A percentile compares a stretch with the other conserved stretches of the same genome.
Evolutionary conservation across 768 basidiomycete species (phyloP).

Genomic region (Amanita inopinata): DNA sequence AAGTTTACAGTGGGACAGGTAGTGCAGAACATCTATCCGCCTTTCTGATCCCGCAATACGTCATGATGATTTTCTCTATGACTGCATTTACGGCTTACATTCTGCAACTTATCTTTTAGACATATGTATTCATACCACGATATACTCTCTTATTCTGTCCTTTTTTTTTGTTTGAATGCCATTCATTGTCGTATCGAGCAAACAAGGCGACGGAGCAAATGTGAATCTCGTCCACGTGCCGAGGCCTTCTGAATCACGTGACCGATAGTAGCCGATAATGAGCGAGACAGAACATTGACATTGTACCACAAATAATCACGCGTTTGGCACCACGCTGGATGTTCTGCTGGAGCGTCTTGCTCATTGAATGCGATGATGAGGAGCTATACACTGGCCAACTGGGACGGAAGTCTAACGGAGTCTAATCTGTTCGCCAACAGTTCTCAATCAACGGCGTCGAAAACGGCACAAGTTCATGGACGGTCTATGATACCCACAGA

Average conservation of each 20-base stretch:
- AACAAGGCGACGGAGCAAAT: too few species aligned
- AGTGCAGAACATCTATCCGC: slow-evolving; percentile 49
- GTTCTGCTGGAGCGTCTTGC: background rate
- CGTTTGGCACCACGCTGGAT: background rate
- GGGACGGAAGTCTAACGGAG: slow-evolving; percentile 13
- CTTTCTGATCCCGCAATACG: slow-evolving; percentile 56
- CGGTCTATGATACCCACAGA: background rate
- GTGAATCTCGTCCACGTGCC: too few species aligned
- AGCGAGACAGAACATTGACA: slow-evolving; percentile 2
- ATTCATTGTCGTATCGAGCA: too few species aligned
- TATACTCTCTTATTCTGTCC: background rate
- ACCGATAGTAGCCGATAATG: slow-evolving; percentile 1
- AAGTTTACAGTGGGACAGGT: slow-evolving; percentile 59
- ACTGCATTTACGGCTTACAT: slow-evolving; percentile 38
- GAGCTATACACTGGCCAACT: slow-evolving; percentile 17
- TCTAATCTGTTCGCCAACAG: background rate
- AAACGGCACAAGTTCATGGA: background rate
- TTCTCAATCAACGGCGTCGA: background rate
- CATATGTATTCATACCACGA: background rate
- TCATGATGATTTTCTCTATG: slow-evolving; percentile 42
- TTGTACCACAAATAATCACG: background rate
- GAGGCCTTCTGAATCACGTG: background rate
- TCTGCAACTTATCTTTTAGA: background rate
- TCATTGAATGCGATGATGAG: slow-evolving; percentile 7
- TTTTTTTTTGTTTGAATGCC: background rate